Conservation (phyloP, 1,139 yeast species). For the Insectozyma bohioensis region DNA sequence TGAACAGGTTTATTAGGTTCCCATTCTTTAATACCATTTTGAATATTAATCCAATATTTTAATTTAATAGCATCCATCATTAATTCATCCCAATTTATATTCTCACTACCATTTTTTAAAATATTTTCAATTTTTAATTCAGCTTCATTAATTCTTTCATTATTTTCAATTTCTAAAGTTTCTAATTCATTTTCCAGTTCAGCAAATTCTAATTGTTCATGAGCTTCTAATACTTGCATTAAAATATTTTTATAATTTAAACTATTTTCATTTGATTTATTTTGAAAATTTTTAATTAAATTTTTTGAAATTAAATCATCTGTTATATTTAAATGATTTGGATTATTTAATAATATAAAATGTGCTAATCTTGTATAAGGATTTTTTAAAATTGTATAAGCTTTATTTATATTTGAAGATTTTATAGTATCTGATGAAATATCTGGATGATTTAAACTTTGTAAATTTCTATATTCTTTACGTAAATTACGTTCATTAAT, state of each 20-base stretch:
- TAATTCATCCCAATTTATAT: constrained; percentile 51
- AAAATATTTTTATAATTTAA: constrained; percentile 56
- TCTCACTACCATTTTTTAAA: constrained; percentile 21
- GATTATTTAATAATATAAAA: constrained; percentile 35
- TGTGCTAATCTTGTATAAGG: constrained; percentile 64
- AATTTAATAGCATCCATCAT: constrained; percentile 67
- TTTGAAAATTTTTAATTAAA: constrained; percentile 35
- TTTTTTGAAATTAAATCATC: constrained; percentile 40
- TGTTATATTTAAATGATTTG: constrained; percentile 39
- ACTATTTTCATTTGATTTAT: constrained; percentile 28
- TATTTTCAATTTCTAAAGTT: constrained; percentile 54
- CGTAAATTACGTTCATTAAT: constrained; percentile 58
- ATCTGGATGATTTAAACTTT: constrained; percentile 83
- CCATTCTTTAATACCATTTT: constrained; percentile 75
- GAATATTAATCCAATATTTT: constrained; percentile 83
- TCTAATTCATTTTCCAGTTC: constrained; percentile 56
- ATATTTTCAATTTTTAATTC: constrained; percentile 32
- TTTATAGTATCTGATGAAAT: constrained; percentile 22
- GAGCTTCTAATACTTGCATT: constrained; percentile 77
- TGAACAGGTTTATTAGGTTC: constrained; percentile 67
- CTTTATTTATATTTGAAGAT: constrained; percentile 66
- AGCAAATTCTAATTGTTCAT: constrained; percentile 72
- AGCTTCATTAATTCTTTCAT: constrained; percentile 45
- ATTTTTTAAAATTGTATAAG: constrained; percentile 65
- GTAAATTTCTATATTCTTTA: constrained; percentile 72